Evolutionary conservation across 192 early-diverging fungal species (phyloP).

Genomic region (Oehlia diaphana): DNA sequence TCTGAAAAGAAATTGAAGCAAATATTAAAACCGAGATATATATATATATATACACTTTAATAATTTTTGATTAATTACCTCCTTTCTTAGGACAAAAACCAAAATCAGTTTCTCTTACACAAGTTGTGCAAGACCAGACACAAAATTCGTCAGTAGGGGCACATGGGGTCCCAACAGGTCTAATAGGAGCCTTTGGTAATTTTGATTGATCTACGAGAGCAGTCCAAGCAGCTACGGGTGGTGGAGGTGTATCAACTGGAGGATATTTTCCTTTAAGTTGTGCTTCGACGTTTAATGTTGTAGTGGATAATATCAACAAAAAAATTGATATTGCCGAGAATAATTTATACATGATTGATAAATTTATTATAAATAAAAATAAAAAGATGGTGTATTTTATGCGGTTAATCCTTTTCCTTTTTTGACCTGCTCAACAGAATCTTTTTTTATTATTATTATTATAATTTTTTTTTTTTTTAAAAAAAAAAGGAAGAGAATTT

Average conservation of each 20-base stretch:
- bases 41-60: too few relatives aligned
- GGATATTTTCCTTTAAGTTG: background rate
- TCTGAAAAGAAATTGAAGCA: constrained; percentile 30
- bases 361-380: too few relatives aligned
- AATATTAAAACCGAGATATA: background rate
- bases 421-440: too few relatives aligned
- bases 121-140: background rate
- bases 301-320: background rate
- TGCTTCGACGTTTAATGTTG: background rate
- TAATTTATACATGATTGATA: background rate
- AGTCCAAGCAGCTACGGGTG: background rate
- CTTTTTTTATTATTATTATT: too few relatives aligned
- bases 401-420: too few relatives aligned
- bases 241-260: background rate
- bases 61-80: background rate
- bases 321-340: background rate
- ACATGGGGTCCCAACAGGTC: background rate
- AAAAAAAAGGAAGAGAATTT: background rate
- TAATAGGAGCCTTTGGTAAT: background rate
- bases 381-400: too few relatives aligned
- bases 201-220: background rate
- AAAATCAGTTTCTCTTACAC: background rate
- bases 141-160: background rate
- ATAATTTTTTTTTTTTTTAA: too few relatives aligned
- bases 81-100: background rate